Base-by-base conservation (phyloP, 2,329 filamentous ascomycete genomes). In the Alternaria novae-zelandiae region DNA sequence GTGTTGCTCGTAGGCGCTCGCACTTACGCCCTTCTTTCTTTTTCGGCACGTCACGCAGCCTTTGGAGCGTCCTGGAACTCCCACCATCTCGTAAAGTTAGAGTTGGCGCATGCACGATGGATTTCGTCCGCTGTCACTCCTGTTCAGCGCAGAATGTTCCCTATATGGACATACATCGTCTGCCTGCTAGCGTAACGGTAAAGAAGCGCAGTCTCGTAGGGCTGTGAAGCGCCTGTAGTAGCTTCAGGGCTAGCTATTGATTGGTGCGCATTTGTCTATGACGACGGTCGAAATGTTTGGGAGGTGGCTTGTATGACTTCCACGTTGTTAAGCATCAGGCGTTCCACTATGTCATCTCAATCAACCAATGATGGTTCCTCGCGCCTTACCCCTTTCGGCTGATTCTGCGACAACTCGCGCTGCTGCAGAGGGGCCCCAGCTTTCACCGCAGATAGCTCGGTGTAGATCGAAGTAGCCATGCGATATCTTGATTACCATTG, bases 21-120 rank as follows among this genome's bases (percentile, higher is more conserved):
- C 12, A 59, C 83, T 67, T 79, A 88, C 87, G 74, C 87, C 88
- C 64, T 89, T 87, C 75, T 88, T 83, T 55, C 87, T 70, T 28
- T 65, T 70, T 25, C 75, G 58, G 51, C 76, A 79, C 1, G 73
- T 77, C 13, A 70, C 63, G 57, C 76, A 79, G 4, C 73, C 76
- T 54, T 79, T 78, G 8, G 76, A 79, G 44, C 76, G 66, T 11
- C 76, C 76, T 12, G 73, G 63, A n/a, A 75, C 64, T 17, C 71
- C 71, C 2, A 74, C 71, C 71, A 74, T 74, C 23, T 47, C 55
- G 36, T 8, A 25, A 20, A 13, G 10, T 36, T 23, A 44, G 12
- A 17, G 23, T 36, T 36, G 44, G 46, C 47, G 49, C 21, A 43
- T 49, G 32, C 28, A 50, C 26, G 44, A 28, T 10, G 17, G 21